Conservation (phyloP, 176 grass and related monocot species). For the Raddia distichophylla region DNA sequence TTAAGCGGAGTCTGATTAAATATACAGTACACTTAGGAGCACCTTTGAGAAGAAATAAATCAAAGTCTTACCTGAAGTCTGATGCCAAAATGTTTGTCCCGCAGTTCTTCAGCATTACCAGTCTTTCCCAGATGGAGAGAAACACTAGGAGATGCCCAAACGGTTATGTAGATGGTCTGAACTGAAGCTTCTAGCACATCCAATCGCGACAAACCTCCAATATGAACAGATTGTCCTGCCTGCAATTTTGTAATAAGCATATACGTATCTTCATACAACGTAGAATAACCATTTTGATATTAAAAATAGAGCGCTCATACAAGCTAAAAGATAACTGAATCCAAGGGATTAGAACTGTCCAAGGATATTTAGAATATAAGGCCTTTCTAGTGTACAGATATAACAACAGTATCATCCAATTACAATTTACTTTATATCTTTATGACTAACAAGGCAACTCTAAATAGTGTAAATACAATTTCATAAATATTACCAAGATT, state of each 20-base stretch:
- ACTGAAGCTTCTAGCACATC: constrained; percentile 75
- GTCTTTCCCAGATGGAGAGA: constrained; percentile 93
- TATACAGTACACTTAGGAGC: background rate
- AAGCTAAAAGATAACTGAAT: constrained; percentile 3
- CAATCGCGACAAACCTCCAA: constrained; percentile 79
- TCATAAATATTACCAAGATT: background rate
- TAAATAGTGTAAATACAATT: background rate
- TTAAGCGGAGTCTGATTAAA: constrained; percentile 15
- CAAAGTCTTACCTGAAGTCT: constrained; percentile 71
- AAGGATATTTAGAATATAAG: background rate
- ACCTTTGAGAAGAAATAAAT: background rate
- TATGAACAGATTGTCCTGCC: constrained; percentile 78
- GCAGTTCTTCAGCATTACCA: constrained; percentile 74
- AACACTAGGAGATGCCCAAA: constrained; percentile 81
- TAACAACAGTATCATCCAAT: background rate
- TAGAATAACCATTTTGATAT: background rate
- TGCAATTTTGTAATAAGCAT: constrained; percentile 45
- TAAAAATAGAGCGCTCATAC: background rate
- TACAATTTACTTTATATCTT: background rate
- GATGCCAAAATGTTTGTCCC: constrained; percentile 75
- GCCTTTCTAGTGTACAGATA: background rate
- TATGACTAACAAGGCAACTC: constrained; percentile 11
- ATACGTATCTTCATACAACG: background rate
- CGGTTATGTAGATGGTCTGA: constrained; percentile 84
- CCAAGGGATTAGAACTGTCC: background rate